These are phyloP conservation scores for Suillus subaureus DNA, from an alignment of 768 basidiomycete species.

Conservation along the genomic window DNA sequence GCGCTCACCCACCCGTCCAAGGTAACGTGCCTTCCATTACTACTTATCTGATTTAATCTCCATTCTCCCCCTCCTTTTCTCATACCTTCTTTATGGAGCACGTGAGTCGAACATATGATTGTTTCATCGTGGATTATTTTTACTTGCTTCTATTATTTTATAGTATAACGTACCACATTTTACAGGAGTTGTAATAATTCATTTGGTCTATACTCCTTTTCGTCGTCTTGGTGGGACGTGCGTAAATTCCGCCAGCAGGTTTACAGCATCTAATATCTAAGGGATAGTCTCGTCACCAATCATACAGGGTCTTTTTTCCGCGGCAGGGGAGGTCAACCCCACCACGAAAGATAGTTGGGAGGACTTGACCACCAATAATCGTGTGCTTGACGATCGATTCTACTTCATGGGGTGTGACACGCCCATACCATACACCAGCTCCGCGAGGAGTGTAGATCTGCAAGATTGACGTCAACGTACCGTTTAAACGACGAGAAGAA, in stretches of 20 bases:
- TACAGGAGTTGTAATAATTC: conserved; percentile 25
- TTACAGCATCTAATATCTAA: conserved; percentile 5
- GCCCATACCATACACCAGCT: conserved; percentile 89
- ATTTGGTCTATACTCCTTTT: conserved; percentile 5
- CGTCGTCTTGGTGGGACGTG: not conserved
- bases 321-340: conserved; percentile 79
- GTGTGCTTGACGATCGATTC: conserved; percentile 86
- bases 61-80: conserved; percentile 3
- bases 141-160: conserved; percentile 17
- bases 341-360: conserved; percentile 86
- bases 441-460: conserved; percentile 89
- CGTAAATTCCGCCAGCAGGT: not conserved
- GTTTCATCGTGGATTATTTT: not conserved
- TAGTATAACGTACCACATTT: conserved; percentile 28
- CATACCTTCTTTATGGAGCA: conserved; percentile 1
- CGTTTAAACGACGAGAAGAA: not conserved
- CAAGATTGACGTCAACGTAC: conserved; percentile 5
- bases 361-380: conserved; percentile 79
- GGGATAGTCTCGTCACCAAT: conserved; percentile 55
- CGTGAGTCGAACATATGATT: not conserved
- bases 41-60: conserved; percentile 7
- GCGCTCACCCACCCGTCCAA: conserved; percentile 4
- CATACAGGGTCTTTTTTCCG: conserved; percentile 64
- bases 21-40: conserved; percentile 7
- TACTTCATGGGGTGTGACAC: conserved; percentile 89